Base-by-base conservation (phyloP, 1,284 basidiomycete genomes). In the Taiwanofungus camphoratus region DNA sequence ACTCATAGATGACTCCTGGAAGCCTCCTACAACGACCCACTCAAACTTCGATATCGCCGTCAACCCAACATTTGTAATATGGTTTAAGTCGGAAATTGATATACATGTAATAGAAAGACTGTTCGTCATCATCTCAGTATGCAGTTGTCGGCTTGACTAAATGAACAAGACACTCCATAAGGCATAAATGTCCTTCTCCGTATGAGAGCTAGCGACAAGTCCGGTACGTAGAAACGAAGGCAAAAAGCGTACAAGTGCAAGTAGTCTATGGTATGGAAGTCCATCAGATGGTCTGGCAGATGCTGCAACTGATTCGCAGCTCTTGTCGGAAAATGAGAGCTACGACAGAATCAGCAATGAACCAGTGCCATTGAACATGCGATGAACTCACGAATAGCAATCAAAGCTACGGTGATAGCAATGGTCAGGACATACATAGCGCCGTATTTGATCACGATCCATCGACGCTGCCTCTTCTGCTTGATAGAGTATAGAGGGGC, bases 401-500 rank as follows among this genome's bases (percentile, higher is more conserved):
- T 74, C 53, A 97, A 75, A 23, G 82, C 84, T 34, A 82, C 74
- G 60, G 97, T 92, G 52, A 84, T 59, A 44, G 76, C 77, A 53
- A 93, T 77, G 49, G 84, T 75, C 45, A 82, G 50, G 35, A 91
- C 68, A 67, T 93, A 93, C 47, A 87, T 64, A 46, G 81, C 62
- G 44, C 90, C 82, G 61, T 97, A 92, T 64, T 78, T 82, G 63
- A 84, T 70, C 48, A 93, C 89, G 57, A 93, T 93, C 74, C 85
- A 85, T 46, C 89, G 78, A 48, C 92, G 80, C 63, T 90, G 87
- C 59, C 80, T 79, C 65, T 84, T 87, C 66, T 92, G 87, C 65
- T 90, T 90, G 60, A 87, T 76, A 41, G 87, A 88, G 67, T 92
- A 99, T 58, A 99, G 74, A 4, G 95, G 95, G 2, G 92, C 86